These are phyloP conservation scores for Wakefieldia striispora DNA, from an alignment of 768 basidiomycete genomes.

Conservation along the genomic window DNA sequence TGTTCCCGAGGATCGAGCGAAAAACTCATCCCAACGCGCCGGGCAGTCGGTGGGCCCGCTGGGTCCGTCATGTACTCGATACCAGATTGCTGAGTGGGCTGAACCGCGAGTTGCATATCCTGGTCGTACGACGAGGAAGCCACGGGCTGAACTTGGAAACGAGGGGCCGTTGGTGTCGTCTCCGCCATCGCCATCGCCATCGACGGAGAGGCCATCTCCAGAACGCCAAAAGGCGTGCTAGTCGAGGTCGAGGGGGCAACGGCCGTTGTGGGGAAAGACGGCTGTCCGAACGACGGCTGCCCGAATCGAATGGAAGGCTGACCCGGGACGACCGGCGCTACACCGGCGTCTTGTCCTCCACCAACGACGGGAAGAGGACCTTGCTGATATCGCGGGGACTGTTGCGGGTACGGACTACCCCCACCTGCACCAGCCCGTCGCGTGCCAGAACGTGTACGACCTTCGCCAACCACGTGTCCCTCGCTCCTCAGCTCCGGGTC, in stretches of 20 bases:
- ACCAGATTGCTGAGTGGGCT: slow-evolving; percentile 8
- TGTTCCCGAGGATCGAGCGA: slow-evolving; percentile 2
- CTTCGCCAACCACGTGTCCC: slow-evolving; percentile 37
- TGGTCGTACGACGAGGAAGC: slow-evolving; percentile 10
- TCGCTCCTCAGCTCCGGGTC: slow-evolving; percentile 35
- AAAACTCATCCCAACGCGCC: slow-evolving; percentile 3
- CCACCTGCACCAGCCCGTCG: slow-evolving; percentile 15
- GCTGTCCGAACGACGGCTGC: slow-evolving; percentile 26
- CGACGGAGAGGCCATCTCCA: slow-evolving; percentile 5
- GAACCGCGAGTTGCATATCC: background rate
- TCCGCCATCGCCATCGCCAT: slow-evolving; percentile 1
- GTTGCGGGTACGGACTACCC: slow-evolving; percentile 30
- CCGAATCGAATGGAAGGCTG: slow-evolving; percentile 17
- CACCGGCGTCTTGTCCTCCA: slow-evolving; percentile 8
- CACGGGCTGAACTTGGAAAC: background rate
- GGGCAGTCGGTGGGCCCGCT: slow-evolving; percentile 5
- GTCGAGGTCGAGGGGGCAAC: slow-evolving; percentile 1
- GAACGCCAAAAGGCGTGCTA: too few relatives aligned
- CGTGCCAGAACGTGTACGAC: slow-evolving; percentile 26
- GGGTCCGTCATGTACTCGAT: slow-evolving; percentile 14
- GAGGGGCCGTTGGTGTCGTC: background rate
- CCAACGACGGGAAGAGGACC: slow-evolving; percentile 13
- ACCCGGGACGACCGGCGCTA: slow-evolving; percentile 1
- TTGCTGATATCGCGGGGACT: slow-evolving; percentile 29
- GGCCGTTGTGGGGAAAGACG: slow-evolving; percentile 5